Conservation (phyloP, 1,284 basidiomycete species). For the Malassezia pachydermatis region DNA sequence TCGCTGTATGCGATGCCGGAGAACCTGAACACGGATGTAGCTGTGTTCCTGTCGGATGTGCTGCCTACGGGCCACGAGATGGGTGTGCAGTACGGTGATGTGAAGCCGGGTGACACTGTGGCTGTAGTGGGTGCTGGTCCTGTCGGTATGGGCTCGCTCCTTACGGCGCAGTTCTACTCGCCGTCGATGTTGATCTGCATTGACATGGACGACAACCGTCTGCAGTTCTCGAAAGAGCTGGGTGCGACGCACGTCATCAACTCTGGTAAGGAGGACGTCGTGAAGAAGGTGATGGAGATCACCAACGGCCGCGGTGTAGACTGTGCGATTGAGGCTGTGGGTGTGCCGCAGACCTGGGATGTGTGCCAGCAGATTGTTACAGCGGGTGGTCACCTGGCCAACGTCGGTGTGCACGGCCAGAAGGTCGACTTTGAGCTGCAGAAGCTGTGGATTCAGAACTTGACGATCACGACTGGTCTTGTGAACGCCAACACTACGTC, state of each 20-base stretch:
- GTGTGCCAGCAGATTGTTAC: constrained; percentile 1
- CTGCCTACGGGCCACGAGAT: constrained; percentile 1
- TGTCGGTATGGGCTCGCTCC: background rate
- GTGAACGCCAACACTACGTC: constrained; percentile 2
- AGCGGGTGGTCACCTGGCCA: background rate
- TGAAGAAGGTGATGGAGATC: constrained; percentile 2
- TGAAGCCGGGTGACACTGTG: background rate
- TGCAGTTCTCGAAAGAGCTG: background rate
- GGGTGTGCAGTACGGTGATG: constrained; percentile 2
- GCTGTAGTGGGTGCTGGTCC: background rate
- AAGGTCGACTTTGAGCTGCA: constrained; percentile 5
- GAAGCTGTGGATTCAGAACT: constrained; percentile 3
- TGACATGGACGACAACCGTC: background rate
- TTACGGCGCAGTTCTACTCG: background rate
- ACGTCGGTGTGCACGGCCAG: constrained; percentile 2
- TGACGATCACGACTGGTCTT: background rate
- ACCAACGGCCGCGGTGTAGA: background rate
- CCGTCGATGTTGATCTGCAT: background rate
- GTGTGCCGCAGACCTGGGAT: background rate
- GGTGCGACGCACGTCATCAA: constrained; percentile 3
- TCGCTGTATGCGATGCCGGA: background rate
- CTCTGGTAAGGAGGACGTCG: background rate
- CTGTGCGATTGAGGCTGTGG: constrained; percentile 1
- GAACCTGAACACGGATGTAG: constrained; percentile 1
- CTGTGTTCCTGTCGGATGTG: constrained; percentile 3